A percentile compares a stretch with the other conserved stretches of the same genome.
phyloP scores from a whole-genome alignment of 208 protist genomes.

The Sergeia podlipaevii region DNA sequence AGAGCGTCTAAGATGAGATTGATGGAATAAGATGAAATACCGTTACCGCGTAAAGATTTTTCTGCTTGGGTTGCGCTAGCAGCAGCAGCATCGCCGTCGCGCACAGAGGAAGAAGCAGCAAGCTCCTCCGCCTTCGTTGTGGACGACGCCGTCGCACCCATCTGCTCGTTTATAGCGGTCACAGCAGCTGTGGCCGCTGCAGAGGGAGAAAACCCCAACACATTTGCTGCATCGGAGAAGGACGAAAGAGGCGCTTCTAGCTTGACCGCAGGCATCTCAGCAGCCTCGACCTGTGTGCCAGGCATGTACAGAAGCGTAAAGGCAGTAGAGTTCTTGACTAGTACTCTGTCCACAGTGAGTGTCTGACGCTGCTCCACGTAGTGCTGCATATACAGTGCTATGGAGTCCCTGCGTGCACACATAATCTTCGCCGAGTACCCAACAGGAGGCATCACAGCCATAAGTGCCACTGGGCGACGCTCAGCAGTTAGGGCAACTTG shows the following conservation, averaged over 20 bases:
- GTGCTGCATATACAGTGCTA: conserved; percentile 18
- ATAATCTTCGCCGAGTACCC: conserved; percentile 13
- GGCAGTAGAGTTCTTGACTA: conserved; percentile 17
- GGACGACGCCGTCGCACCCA: background rate
- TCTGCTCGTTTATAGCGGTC: background rate
- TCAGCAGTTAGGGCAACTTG: conserved; percentile 62
- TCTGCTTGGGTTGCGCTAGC: background rate
- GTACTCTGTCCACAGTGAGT: conserved; percentile 24
- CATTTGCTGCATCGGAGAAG: conserved; percentile 3
- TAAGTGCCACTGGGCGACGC: conserved; percentile 37
- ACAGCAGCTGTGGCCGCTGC: background rate
- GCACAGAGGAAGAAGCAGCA: background rate
- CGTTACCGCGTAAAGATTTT: conserved; percentile 14
- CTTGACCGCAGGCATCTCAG: background rate
- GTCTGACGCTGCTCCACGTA: conserved; percentile 38
- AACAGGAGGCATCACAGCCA: conserved; percentile 33
- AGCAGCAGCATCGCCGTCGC: conserved; percentile 11
- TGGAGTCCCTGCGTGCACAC: conserved; percentile 10
- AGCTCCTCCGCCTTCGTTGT: background rate
- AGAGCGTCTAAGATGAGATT: conserved; percentile 54
- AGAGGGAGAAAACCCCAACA: background rate
- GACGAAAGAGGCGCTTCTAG: background rate
- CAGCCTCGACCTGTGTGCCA: background rate
- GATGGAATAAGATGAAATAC: conserved; percentile 49
- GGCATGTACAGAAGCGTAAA: conserved; percentile 41